These are phyloP conservation scores for Discostella pseudostelligera DNA, from an alignment of 108 stramenopile genomes.

Conservation along the genomic window DNA sequence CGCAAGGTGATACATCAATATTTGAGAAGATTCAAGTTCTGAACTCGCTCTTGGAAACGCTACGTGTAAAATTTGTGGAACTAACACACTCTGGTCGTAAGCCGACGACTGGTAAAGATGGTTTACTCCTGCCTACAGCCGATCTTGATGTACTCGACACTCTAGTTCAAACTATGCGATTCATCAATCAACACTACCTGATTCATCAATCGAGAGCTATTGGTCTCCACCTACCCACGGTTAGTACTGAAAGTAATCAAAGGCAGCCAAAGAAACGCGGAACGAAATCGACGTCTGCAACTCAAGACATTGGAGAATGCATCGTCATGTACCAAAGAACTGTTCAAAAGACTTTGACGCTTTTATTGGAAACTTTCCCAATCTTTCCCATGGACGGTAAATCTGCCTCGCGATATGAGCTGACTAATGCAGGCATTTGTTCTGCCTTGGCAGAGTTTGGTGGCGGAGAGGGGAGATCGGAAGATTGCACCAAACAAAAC, in stretches of 20 bases:
- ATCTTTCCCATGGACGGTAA: conserved; percentile 17
- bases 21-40: conserved; percentile 31
- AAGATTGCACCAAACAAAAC: conserved; percentile 1
- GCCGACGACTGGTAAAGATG: conserved; percentile 16
- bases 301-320: conserved; percentile 19
- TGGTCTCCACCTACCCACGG: neutral
- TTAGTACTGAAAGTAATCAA: conserved; percentile 6
- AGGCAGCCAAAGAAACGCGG: conserved; percentile 10
- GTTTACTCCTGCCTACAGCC: conserved; percentile 20
- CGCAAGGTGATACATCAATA: no score
- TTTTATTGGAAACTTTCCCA: conserved; percentile 38
- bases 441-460: conserved; percentile 46
- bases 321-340: conserved; percentile 18
- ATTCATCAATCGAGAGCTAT: neutral
- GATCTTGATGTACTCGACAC: conserved; percentile 35
- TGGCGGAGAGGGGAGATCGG: conserved; percentile 8
- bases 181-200: conserved; percentile 15
- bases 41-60: conserved; percentile 37
- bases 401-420: conserved; percentile 24
- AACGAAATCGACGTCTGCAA: conserved; percentile 9
- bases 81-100: conserved; percentile 29
- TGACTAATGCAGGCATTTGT: conserved; percentile 43
- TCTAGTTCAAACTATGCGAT: conserved; percentile 24
- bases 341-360: conserved; percentile 15
- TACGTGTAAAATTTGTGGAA: conserved; percentile 37